Evolutionary conservation across 495 filamentous ascomycete species (phyloP).

Genomic region (Glutinoglossum americanum): DNA sequence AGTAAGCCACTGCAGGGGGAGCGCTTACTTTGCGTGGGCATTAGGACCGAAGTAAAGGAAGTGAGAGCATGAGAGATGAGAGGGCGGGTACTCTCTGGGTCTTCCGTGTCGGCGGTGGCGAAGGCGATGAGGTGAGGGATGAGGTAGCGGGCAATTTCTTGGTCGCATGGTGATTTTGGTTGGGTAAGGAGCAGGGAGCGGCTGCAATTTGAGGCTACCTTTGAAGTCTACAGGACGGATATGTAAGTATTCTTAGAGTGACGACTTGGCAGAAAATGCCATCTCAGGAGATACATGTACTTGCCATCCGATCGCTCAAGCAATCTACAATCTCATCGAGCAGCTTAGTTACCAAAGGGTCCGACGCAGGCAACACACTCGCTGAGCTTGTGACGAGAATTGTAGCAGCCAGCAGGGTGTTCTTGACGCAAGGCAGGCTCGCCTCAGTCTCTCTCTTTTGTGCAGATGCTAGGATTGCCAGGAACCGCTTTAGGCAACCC

Average conservation of each 20-base stretch:
- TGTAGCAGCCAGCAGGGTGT: constrained; percentile 67
- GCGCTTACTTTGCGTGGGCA: constrained; percentile 20
- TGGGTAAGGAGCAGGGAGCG: constrained; percentile 53
- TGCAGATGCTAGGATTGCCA: constrained; percentile 58
- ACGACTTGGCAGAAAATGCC: background rate
- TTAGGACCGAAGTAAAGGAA: constrained; percentile 35
- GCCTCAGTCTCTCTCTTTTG: constrained; percentile 68
- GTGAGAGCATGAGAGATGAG: constrained; percentile 53
- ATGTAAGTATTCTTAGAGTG: background rate
- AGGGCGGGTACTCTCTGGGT: constrained; percentile 49
- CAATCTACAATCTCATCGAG: constrained; percentile 67
- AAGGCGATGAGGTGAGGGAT: constrained; percentile 60
- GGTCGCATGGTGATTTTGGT: constrained; percentile 42
- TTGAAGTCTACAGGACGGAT: constrained; percentile 31
- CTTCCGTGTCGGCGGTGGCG: constrained; percentile 36
- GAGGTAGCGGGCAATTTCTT: constrained; percentile 49
- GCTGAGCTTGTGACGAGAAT: constrained; percentile 68
- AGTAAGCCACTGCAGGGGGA: background rate
- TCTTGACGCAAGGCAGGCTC: constrained; percentile 75
- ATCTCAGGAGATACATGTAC: constrained; percentile 2
- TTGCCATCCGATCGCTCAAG: constrained; percentile 50
- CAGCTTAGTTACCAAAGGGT: constrained; percentile 45
- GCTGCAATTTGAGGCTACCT: constrained; percentile 71
- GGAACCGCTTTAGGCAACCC: constrained; percentile 55
- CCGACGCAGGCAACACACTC: constrained; percentile 46